Evolutionary conservation across 805 yeast species (phyloP).

Genomic region (Candida arabinofermentans): DNA sequence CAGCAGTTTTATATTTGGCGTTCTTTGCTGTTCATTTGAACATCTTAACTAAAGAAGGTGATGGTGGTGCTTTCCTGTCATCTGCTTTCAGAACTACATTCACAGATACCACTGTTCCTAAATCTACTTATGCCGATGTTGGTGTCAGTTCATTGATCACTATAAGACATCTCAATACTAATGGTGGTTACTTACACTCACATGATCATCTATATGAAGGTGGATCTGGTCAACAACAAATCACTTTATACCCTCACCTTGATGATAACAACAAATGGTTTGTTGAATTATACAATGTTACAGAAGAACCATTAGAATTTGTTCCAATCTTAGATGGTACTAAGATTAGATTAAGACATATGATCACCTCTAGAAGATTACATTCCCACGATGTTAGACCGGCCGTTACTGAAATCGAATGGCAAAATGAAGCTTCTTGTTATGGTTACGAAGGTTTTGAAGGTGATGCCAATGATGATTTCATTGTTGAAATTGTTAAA

Average conservation of each 20-base stretch:
- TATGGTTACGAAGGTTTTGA: conserved; percentile 73
- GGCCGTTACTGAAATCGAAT: conserved; percentile 70
- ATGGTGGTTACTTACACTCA: conserved; percentile 83
- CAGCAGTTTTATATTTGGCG: conserved; percentile 48
- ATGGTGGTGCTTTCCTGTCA: conserved; percentile 68
- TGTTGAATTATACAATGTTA: conserved; percentile 61
- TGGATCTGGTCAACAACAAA: conserved; percentile 82
- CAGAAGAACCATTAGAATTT: conserved; percentile 54
- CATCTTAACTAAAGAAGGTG: conserved; percentile 57
- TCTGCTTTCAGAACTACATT: conserved; percentile 68
- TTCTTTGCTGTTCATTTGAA: conserved; percentile 65
- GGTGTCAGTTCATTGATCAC: conserved; percentile 70
- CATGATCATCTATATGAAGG: conserved; percentile 67
- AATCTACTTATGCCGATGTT: conserved; percentile 55
- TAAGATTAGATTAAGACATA: conserved; percentile 65
- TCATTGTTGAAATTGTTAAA: conserved; percentile 67
- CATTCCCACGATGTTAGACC: conserved; percentile 84
- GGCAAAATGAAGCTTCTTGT: conserved; percentile 80
- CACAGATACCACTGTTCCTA: conserved; percentile 57
- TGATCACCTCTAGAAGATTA: conserved; percentile 56
- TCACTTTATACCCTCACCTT: conserved; percentile 74
- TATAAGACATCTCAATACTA: conserved; percentile 63
- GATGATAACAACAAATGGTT: conserved; percentile 73
- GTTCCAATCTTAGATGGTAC: conserved; percentile 63
- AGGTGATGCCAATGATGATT: conserved; percentile 85